Percentiles rank a stretch among this genome's conserved stretches.
These are phyloP conservation scores for Termitomyces titanicus DNA, from an alignment of 768 basidiomycete genomes.

Conservation along the genomic window DNA sequence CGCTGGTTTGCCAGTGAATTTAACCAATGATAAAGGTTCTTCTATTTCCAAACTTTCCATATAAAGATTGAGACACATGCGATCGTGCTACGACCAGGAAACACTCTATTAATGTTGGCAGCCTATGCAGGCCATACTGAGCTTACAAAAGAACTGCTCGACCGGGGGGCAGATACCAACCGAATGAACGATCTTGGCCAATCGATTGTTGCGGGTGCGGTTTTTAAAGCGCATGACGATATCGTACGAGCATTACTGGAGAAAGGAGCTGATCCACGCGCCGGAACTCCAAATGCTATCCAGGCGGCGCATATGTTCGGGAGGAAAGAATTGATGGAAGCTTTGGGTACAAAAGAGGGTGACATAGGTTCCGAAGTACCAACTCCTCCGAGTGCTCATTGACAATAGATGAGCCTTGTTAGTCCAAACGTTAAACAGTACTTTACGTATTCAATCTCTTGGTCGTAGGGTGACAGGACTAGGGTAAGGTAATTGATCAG, in stretches of 20 bases:
- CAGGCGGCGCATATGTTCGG: constrained; percentile 69
- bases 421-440: neutral
- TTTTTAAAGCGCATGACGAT: constrained; percentile 70
- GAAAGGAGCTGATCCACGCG: constrained; percentile 58
- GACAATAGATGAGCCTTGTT: neutral
- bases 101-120: constrained; percentile 77
- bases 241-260: constrained; percentile 55
- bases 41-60: constrained; percentile 6
- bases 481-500: neutral
- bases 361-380: constrained; percentile 43
- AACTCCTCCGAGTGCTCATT: constrained; percentile 21
- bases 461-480: neutral
- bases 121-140: constrained; percentile 66
- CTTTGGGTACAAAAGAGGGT: constrained; percentile 56
- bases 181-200: constrained; percentile 69
- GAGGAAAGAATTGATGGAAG: constrained; percentile 48
- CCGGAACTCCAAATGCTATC: constrained; percentile 65
- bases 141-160: constrained; percentile 50
- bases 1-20: constrained; percentile 65
- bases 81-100: constrained; percentile 40
- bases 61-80: neutral
- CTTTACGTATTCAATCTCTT: neutral
- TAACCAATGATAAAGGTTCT: constrained; percentile 69
- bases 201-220: constrained; percentile 71
- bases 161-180: constrained; percentile 61